These are phyloP conservation scores for Oryza glaberrima DNA, from an alignment of 176 grass and related monocot species.

Conservation along the genomic window DNA sequence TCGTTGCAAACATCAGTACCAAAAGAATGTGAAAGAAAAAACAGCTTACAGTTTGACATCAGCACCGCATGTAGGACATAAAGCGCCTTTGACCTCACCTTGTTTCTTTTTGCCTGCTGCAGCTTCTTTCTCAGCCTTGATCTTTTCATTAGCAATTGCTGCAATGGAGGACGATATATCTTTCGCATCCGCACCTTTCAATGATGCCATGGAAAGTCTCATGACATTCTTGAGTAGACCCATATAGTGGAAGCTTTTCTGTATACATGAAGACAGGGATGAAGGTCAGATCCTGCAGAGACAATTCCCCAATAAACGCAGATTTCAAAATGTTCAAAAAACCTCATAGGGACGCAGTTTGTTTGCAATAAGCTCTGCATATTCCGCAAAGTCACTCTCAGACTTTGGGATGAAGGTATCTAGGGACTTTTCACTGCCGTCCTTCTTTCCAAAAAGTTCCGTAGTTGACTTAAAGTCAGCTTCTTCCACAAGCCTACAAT, in stretches of 20 bases:
- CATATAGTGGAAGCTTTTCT: conserved; percentile 95
- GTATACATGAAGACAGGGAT: conserved; percentile 12
- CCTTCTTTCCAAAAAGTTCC: conserved; percentile 82
- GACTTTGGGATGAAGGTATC: conserved; percentile 86
- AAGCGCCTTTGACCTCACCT: conserved; percentile 45
- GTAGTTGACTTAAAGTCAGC: conserved; percentile 82
- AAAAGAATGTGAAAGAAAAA: background rate
- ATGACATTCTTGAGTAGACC: conserved; percentile 77
- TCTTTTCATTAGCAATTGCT: conserved; percentile 88
- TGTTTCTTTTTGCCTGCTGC: conserved; percentile 75
- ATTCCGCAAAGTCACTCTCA: conserved; percentile 78
- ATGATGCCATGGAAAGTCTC: conserved; percentile 56
- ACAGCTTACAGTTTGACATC: background rate
- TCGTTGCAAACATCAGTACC: background rate
- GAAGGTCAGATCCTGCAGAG: conserved; percentile 8
- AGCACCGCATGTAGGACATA: background rate
- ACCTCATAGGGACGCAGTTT: conserved; percentile 81
- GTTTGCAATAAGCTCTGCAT: conserved; percentile 75
- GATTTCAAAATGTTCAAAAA: background rate
- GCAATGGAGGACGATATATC: conserved; percentile 78
- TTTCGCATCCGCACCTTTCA: conserved; percentile 87
- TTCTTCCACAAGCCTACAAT: conserved; percentile 80
- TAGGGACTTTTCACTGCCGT: conserved; percentile 59
- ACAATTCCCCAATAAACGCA: background rate
- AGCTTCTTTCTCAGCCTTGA: conserved; percentile 74